Base-by-base conservation (phyloP, 108 stramenopile genomes). In the Nitzschia sp. region DNA sequence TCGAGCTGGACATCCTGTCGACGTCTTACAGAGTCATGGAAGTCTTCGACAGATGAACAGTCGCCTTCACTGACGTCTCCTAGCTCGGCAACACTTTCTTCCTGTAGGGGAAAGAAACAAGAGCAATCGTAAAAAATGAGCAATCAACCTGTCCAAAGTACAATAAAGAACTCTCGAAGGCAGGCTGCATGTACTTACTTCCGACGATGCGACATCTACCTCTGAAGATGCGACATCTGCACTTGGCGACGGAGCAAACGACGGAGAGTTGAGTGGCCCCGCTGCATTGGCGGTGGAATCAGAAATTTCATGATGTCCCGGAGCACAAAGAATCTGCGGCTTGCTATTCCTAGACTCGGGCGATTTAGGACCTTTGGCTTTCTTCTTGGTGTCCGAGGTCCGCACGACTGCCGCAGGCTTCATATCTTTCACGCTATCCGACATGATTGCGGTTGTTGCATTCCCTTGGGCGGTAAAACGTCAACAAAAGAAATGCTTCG, bases 1-100 rank as follows among this genome's bases (percentile, higher is more conserved):
- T 54, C 54, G 21, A 67, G 33, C 13, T 54, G 23, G n/a, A 48
- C 19, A n/a, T 67, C 54, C 25, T 67, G 54, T 26, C 66, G 51
- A 5, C 51, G 51, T 13, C 54, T 15, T 5, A 28, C 23, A 3
- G 13, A 31, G 34, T 28, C 33, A 18, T 54, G 51, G 19, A 26
- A 28, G 36, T 70, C 68, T 42, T 59, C 68, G 11, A 70, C 68
- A 9, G 56, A 70, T 13, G 68, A 70, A 24, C 57, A 59, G 46
- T 68, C 68, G 34, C 27, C 68, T 34, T 56, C 60, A 18, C 54
- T 63, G 29, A 64, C 61, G 25, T 61, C 54, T 34, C 46, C 75
- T 21, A 70, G 68, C 62, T 76, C 75, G 4, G 75, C 68, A 18
- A 70, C 75, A 24, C 68, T 70, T 54, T 76, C 68, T 36, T 76